phyloP scores from a whole-genome alignment of 768 basidiomycete genomes.

The Hericium rajendrae region DNA sequence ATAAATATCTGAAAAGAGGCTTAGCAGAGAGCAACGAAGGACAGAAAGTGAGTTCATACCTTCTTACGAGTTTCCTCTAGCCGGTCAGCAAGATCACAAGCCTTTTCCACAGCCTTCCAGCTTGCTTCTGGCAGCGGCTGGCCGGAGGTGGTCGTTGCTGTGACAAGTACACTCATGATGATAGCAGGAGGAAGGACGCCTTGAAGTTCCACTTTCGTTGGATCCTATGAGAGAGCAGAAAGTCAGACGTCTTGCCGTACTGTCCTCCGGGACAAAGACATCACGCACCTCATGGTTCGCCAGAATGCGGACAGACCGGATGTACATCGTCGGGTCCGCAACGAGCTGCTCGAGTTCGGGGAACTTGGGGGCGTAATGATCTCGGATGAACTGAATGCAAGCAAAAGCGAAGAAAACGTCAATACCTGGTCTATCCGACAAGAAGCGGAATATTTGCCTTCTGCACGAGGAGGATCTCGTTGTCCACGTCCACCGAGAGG shows the following conservation, averaged over 20 bases:
- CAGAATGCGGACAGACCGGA: slow-evolving; percentile 79
- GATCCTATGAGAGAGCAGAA: slow-evolving; percentile 42
- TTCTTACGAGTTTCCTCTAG: slow-evolving; percentile 86
- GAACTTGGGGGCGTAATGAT: slow-evolving; percentile 92
- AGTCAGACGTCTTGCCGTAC: background rate
- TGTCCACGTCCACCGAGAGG: slow-evolving; percentile 94
- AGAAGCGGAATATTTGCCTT: slow-evolving; percentile 44
- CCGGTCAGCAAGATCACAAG: slow-evolving; percentile 82
- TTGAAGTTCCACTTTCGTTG: slow-evolving; percentile 75
- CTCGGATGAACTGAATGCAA: slow-evolving; percentile 77
- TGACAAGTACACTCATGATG: slow-evolving; percentile 93
- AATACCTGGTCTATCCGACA: slow-evolving; percentile 9
- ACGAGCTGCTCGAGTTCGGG: slow-evolving; percentile 96
- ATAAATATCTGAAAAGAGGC: slow-evolving; percentile 73
- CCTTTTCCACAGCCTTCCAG: slow-evolving; percentile 76
- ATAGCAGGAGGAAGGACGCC: slow-evolving; percentile 80
- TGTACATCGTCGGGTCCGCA: slow-evolving; percentile 85
- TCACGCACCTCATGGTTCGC: slow-evolving; percentile 75
- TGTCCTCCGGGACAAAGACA: background rate
- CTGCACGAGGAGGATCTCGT: slow-evolving; percentile 94
- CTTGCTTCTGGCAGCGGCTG: slow-evolving; percentile 54
- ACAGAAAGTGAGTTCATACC: slow-evolving; percentile 29
- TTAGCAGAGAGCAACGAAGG: background rate
- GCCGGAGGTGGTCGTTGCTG: slow-evolving; percentile 86
- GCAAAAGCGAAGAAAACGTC: slow-evolving; percentile 9